Conservation (phyloP, 192 early-diverging fungal genomes). For the Rhizoclosmatium sp. region DNA sequence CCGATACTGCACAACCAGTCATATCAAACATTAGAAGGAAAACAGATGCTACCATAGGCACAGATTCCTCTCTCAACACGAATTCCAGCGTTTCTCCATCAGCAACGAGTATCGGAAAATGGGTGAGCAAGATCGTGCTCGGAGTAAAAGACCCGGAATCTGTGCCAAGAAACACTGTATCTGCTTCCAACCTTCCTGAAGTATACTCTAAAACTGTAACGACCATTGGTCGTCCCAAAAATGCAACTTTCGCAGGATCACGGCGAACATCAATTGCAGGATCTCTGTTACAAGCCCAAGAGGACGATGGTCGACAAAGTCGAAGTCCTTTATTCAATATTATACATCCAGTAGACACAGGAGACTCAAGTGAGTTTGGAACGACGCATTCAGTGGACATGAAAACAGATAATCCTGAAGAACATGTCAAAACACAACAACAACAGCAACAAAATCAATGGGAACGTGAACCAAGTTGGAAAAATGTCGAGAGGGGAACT, state of each 20-base stretch:
- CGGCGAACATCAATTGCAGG: background rate
- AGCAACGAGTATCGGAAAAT: slow-evolving; percentile 21
- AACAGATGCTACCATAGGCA: background rate
- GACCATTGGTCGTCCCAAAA: background rate
- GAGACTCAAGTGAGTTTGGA: background rate
- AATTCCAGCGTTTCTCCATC: background rate
- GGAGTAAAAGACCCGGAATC: background rate
- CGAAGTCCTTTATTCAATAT: slow-evolving; percentile 8
- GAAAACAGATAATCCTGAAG: background rate
- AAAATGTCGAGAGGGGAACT: background rate
- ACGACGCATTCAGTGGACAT: background rate
- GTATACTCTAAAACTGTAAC: background rate
- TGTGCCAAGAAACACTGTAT: background rate
- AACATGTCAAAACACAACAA: background rate
- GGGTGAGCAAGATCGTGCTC: slow-evolving; percentile 18
- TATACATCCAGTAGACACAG: background rate
- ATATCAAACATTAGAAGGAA: too few relatives aligned
- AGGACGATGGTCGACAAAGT: background rate
- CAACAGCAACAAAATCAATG: background rate
- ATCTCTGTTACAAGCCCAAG: background rate
- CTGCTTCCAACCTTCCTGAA: background rate
- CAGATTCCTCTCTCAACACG: background rate
- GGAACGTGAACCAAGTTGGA: background rate
- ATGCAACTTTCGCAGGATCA: background rate
- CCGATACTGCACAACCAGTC: background rate